Conservation (phyloP, 1,139 yeast genomes). For the Zygosaccharomyces sapae region DNA sequence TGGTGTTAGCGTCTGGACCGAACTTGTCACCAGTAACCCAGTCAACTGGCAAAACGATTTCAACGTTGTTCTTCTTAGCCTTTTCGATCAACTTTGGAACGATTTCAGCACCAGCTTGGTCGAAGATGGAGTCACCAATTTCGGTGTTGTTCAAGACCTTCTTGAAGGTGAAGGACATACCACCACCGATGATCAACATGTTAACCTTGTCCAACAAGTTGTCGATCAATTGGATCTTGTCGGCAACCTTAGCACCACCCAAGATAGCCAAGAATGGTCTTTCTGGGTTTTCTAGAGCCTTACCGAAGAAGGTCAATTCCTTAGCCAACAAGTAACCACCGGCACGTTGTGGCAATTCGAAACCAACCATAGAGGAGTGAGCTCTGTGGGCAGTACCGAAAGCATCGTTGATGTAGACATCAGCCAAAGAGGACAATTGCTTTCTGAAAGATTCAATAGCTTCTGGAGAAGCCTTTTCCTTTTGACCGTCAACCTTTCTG, state of each 20-base stretch:
- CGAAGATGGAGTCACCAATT: slow-evolving; percentile 87
- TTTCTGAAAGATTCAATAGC: slow-evolving; percentile 81
- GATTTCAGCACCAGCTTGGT: slow-evolving; percentile 88
- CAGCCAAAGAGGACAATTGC: slow-evolving; percentile 84
- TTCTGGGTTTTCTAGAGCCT: slow-evolving; percentile 93
- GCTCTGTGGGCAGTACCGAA: slow-evolving; percentile 99
- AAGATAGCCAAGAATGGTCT: slow-evolving; percentile 97
- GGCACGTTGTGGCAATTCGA: slow-evolving; percentile 88
- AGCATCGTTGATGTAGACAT: slow-evolving; percentile 94
- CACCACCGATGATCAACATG: slow-evolving; percentile 91
- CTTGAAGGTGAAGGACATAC: slow-evolving; percentile 98
- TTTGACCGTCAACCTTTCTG: slow-evolving; percentile 80
- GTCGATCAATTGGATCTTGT: slow-evolving; percentile 95
- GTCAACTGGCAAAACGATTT: slow-evolving; percentile 88
- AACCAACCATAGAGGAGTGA: slow-evolving; percentile 96
- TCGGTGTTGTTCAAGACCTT: slow-evolving; percentile 79
- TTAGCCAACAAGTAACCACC: slow-evolving; percentile 96
- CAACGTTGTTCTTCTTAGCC: slow-evolving; percentile 92
- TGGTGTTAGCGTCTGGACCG: slow-evolving; percentile 80
- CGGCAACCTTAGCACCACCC: slow-evolving; percentile 98
- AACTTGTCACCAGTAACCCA: slow-evolving; percentile 91
- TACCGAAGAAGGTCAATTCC: slow-evolving; percentile 93
- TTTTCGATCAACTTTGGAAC: slow-evolving; percentile 84
- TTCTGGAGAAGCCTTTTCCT: slow-evolving; percentile 82
- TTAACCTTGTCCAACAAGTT: slow-evolving; percentile 94